phyloP scores from a whole-genome alignment of 192 early-diverging fungal species.

The Thamnidium elegans region DNA sequence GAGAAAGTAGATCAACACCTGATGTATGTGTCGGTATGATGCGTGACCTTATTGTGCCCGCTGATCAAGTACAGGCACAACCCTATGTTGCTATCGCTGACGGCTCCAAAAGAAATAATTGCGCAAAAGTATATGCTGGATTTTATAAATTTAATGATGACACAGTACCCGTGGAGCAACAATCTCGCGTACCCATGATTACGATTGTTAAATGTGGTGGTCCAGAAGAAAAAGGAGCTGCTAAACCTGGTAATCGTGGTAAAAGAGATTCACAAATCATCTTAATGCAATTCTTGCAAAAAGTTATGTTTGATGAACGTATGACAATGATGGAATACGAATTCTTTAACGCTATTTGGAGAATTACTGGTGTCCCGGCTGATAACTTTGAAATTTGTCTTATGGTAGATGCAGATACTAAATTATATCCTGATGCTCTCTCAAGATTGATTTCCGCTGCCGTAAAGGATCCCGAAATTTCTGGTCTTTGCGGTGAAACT shows the following conservation, averaged over 20 bases:
- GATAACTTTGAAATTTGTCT: constrained; percentile 75
- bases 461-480: constrained; percentile 80
- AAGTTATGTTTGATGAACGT: constrained; percentile 72
- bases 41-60: constrained; percentile 46
- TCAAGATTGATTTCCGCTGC: constrained; percentile 77
- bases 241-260: constrained; percentile 72
- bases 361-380: constrained; percentile 68
- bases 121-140: constrained; percentile 75
- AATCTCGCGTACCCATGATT: constrained; percentile 64
- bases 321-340: constrained; percentile 71
- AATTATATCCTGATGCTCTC: constrained; percentile 73
- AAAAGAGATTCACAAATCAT: constrained; percentile 90
- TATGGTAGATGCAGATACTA: constrained; percentile 84
- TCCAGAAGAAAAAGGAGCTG: constrained; percentile 40
- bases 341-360: constrained; percentile 69
- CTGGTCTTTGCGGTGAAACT: constrained; percentile 96
- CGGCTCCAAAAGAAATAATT: constrained; percentile 74
- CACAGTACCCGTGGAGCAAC: constrained; percentile 46
- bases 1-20: constrained; percentile 71
- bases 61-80: constrained; percentile 52
- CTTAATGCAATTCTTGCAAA: constrained; percentile 84
- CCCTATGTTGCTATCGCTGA: constrained; percentile 76
- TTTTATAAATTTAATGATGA: constrained; percentile 59
- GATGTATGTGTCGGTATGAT: constrained; percentile 71
- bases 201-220: constrained; percentile 68